A percentile compares a stretch with the other conserved stretches of the same genome.
Evolutionary conservation across 169 alveolate genomes (phyloP).

Genomic region (Plasmodium ovale): DNA sequence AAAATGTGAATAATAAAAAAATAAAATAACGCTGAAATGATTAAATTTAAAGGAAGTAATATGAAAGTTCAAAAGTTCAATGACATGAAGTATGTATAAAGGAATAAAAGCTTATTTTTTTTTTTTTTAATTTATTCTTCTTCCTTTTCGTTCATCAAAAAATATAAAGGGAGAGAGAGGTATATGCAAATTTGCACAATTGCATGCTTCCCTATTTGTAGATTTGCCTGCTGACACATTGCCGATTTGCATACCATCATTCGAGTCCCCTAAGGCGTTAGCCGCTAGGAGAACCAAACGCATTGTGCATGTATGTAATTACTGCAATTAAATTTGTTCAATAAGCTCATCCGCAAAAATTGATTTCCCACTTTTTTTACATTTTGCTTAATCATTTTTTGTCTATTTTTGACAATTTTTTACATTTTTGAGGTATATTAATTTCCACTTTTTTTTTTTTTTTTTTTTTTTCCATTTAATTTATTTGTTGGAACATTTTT

Average conservation of each 20-base stretch:
- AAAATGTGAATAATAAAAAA: conserved; percentile 6
- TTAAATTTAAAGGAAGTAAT: no score
- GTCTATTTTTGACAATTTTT: not conserved
- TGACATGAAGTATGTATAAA: no score
- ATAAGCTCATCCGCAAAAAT: not conserved
- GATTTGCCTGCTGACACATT: not conserved
- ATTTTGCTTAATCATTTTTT: not conserved
- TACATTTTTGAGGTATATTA: not conserved
- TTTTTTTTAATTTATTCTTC: no score
- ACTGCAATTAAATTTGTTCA: not conserved
- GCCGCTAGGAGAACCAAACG: no score
- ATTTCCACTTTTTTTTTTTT: not conserved
- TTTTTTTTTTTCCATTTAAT: not conserved
- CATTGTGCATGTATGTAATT: not conserved
- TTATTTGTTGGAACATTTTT: not conserved
- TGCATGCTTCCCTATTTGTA: not conserved
- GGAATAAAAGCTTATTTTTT: no score
- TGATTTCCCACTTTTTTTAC: no score
- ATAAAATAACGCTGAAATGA: conserved; percentile 1
- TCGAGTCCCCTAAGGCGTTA: no score
- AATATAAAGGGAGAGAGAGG: not conserved
- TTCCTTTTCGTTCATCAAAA: not conserved
- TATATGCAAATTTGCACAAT: not conserved
- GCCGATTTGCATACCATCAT: not conserved
- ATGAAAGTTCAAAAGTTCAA: no score